phyloP scores from a whole-genome alignment of 805 yeast genomes.

The Metschnikowia henanensis region DNA sequence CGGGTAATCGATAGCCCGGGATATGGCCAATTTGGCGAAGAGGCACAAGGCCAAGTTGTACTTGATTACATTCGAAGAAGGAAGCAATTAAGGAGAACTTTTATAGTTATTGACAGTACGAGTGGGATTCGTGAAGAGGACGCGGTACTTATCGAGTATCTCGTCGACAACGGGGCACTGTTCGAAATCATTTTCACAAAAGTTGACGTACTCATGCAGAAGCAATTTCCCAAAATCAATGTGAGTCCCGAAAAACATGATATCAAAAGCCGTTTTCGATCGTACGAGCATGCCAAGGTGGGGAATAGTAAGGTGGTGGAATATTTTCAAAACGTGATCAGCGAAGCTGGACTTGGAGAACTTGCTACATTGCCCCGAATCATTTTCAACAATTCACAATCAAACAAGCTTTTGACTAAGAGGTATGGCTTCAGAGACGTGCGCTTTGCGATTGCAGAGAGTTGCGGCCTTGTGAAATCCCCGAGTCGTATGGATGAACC shows the following conservation, averaged over 20 bases:
- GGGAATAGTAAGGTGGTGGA: constrained; percentile 28
- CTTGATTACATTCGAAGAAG: constrained; percentile 60
- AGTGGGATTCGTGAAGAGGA: constrained; percentile 64
- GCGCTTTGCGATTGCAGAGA: constrained; percentile 49
- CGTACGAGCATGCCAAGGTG: constrained; percentile 15
- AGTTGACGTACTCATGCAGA: constrained; percentile 53
- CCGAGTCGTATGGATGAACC: not conserved
- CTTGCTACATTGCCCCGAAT: constrained; percentile 43
- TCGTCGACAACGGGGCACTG: constrained; percentile 57
- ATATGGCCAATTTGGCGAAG: constrained; percentile 71
- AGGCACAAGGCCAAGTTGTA: constrained; percentile 68
- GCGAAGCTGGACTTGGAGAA: constrained; percentile 31
- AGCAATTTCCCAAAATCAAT: constrained; percentile 21
- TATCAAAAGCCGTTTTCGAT: constrained; percentile 2
- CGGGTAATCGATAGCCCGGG: constrained; percentile 88
- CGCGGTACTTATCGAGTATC: constrained; percentile 45
- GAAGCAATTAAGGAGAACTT: constrained; percentile 54
- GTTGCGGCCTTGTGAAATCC: constrained; percentile 43
- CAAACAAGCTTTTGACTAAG: constrained; percentile 30
- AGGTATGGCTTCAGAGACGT: constrained; percentile 57
- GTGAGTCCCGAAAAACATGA: constrained; percentile 11
- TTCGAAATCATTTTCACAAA: constrained; percentile 80
- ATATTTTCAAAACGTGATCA: constrained; percentile 38
- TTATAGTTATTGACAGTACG: constrained; percentile 58
- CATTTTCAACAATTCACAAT: constrained; percentile 53